Evolutionary conservation across 257 asterid species (phyloP), one percentile per base, ranked within the genome.

Genomic region (Penstemon davidsonii): DNA sequence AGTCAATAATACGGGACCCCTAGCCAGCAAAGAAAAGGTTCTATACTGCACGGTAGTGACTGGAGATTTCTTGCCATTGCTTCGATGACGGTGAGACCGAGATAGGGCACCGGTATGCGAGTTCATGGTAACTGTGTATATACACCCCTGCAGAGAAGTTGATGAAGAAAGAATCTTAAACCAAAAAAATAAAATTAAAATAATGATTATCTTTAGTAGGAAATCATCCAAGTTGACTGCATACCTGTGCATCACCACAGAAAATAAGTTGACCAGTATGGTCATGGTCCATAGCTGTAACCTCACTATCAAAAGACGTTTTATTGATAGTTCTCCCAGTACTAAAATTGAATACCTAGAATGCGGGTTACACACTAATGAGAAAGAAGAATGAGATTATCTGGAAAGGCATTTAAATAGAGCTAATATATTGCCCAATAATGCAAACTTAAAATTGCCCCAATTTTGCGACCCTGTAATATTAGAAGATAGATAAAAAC

Each of bases 211-310:
- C 39, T 69, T 44, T 61, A 8, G 36, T 41, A 67, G 38, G 55
- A 49, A 50, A 72, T 25, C 52, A 49, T 52, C 60, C 25, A 37
- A 41, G 75, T 9, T 56, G 59, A 57, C 46, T 33, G 49, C 81
- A 70, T 72, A 94, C 99, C 97, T 88, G 95, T 71, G 90, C 77
- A 68, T 91, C 99, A 11, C 99, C 97, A 66, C 99, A 91, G 82
- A 91, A 94, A 62, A 88, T 86, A 74, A 94, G 89, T 72, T 86
- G 96, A 75, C 99, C 99, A 2, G 96, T 88, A 80, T 88, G 97
- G 82, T 94, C 97, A 64, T 88, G 96, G 81, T 94, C 99, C 96
- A 94, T 84, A 50, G 99, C 96, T 60, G 99, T 91, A 75, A 94
- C 96, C 81, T 87, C 97, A 63, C 93, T 81, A 72, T 86, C 95